phyloP scores from a whole-genome alignment of 495 filamentous ascomycete species.

The Ascodesmis nigricans region DNA sequence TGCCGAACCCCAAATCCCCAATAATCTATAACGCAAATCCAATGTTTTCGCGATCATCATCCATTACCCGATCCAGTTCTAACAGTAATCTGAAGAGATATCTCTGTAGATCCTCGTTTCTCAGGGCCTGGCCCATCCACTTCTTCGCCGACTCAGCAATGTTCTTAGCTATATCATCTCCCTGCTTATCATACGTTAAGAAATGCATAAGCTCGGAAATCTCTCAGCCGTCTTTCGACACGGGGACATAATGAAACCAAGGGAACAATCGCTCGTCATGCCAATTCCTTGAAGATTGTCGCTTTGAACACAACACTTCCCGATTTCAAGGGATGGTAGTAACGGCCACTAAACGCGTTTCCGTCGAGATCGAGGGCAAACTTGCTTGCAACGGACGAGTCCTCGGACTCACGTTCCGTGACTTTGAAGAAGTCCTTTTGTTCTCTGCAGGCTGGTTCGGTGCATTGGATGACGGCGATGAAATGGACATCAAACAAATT shows the following conservation, averaged over 20 bases:
- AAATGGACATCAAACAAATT: too few relatives aligned
- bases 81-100: too few relatives aligned
- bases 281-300: constrained; percentile 74
- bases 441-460: constrained; percentile 57
- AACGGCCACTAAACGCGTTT: constrained; percentile 83
- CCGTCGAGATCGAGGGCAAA: constrained; percentile 82
- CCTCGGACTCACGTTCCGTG: constrained; percentile 38
- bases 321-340: constrained; percentile 66
- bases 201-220: constrained; percentile 47
- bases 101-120: too few relatives aligned
- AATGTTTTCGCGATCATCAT: too few relatives aligned
- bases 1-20: too few relatives aligned
- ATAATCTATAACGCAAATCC: too few relatives aligned
- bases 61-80: too few relatives aligned
- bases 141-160: too few relatives aligned
- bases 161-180: too few relatives aligned
- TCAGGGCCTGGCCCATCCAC: too few relatives aligned
- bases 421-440: constrained; percentile 61
- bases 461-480: constrained; percentile 70
- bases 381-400: constrained; percentile 61
- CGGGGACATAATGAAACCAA: constrained; percentile 89
- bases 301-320: constrained; percentile 68
- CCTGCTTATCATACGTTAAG: too few relatives aligned
- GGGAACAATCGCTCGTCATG: constrained; percentile 75
- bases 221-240: too few relatives aligned